Base-by-base conservation (phyloP, 2,329 filamentous ascomycete genomes). In the Alternaria arborescens region DNA sequence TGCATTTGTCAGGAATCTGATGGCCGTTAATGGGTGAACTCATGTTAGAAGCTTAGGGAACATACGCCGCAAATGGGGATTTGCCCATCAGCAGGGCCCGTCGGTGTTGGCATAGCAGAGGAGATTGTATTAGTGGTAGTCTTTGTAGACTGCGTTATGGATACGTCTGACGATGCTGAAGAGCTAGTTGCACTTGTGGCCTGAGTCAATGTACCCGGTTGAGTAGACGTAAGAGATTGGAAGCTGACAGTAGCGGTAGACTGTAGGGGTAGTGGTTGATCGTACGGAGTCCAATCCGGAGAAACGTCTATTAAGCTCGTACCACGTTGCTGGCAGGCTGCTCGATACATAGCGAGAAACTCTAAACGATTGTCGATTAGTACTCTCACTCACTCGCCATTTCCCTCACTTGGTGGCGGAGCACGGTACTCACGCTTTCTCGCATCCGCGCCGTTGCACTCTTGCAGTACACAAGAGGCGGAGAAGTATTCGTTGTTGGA, bases 1-100 rank as follows among this genome's bases (percentile, higher is more conserved):
- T 62, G 34, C 67, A 71, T 1, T 52, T 56, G 4, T 60, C 44
- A 2, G 51, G 38, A 10, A 71, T 64, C 68, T 71, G 0, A 3
- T 7, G 5, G 3, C 2, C 6, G 10, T 50, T 34, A 55, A 44
- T n/a, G 6, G 20, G n/a, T n/a, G 10, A 0, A 20, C 0, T 8
- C 42, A 52, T 41, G 8, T 34, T 10, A 12, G 2, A 8, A 16
- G 5, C 2, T 14, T n/a, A 24, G 4, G 18, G 5, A 4, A 22
- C 50, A 6, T 51, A 63, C 65, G 18, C 52, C 55, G 5, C 65
- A 67, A 4, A 67, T 65, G 1, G 65, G 65, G 4, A 52, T 52
- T 20, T 60, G 61, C 0, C 24, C 11, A 43, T 59, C 46, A 4
- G 55, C 41, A 2, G 36, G 14, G 16, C 18, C 51, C 8, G 47